These are phyloP conservation scores for Rostrohypoxylon terebratum DNA, from an alignment of 495 filamentous ascomycete genomes.

Conservation along the genomic window DNA sequence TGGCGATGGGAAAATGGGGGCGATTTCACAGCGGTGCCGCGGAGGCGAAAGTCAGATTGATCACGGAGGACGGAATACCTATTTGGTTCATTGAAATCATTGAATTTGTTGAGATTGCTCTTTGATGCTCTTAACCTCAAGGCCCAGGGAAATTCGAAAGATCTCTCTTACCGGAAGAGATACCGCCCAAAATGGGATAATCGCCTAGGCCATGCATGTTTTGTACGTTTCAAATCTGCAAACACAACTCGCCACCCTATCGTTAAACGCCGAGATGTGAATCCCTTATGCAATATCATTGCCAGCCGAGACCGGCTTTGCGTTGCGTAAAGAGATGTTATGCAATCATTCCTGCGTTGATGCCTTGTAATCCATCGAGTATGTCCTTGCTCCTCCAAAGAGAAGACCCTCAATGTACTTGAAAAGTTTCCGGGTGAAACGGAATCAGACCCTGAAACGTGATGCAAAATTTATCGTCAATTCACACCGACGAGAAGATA, in stretches of 20 bases:
- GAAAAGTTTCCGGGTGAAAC: conserved; percentile 46
- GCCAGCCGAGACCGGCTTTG: conserved; percentile 17
- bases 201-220: conserved; percentile 26
- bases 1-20: not conserved
- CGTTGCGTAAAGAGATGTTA: conserved; percentile 16
- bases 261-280: conserved; percentile 29
- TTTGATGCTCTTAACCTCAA: conserved; percentile 29
- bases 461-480: conserved; percentile 42
- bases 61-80: not conserved
- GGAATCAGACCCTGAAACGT: conserved; percentile 43
- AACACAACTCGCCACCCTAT: conserved; percentile 7
- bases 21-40: not conserved
- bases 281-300: conserved; percentile 43
- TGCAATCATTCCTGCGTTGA: conserved; percentile 24
- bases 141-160: conserved; percentile 15
- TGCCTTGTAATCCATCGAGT: conserved; percentile 40
- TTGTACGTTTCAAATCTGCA: conserved; percentile 34
- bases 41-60: not conserved
- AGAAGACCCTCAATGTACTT: conserved; percentile 40
- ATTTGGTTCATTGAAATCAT: conserved; percentile 26
- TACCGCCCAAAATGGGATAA: conserved; percentile 36
- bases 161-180: conserved; percentile 48
- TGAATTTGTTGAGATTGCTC: conserved; percentile 34
- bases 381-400: conserved; percentile 38
- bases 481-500: conserved; percentile 39